Evolutionary conservation across 2,329 filamentous ascomycete species (phyloP).

Genomic region (Penicillium freii): DNA sequence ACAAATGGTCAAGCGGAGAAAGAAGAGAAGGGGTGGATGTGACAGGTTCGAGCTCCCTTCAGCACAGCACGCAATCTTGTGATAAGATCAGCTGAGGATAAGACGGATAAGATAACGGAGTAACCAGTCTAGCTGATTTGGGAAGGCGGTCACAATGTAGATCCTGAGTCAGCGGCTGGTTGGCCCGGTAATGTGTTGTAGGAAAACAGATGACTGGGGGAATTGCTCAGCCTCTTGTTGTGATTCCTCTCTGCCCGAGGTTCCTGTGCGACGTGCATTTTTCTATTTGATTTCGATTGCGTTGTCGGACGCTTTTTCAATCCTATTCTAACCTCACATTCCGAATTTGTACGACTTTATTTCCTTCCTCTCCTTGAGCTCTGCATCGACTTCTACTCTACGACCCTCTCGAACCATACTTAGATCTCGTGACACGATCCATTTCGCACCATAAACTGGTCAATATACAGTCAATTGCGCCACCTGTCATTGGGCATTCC

Average conservation of each 20-base stretch:
- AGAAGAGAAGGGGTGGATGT: not conserved
- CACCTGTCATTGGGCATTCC: constrained; percentile 12
- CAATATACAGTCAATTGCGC: not conserved
- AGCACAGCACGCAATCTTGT: constrained; percentile 7
- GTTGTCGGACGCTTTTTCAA: constrained; percentile 13
- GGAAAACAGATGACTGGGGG: constrained; percentile 41
- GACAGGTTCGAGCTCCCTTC: not conserved
- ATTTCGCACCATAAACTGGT: not conserved
- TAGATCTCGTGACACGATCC: not conserved
- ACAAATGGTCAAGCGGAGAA: not conserved
- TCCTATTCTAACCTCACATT: constrained; percentile 1
- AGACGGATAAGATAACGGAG: constrained; percentile 6
- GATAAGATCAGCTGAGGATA: constrained; percentile 28
- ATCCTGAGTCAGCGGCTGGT: constrained; percentile 32
- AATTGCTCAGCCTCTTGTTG: constrained; percentile 26
- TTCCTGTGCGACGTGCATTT: constrained; percentile 16
- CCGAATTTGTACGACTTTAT: constrained; percentile 13
- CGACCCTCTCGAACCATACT: not conserved
- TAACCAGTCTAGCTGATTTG: not conserved
- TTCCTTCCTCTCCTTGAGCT: constrained; percentile 3
- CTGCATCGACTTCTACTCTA: constrained; percentile 1
- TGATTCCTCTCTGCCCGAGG: constrained; percentile 13
- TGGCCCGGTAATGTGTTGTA: constrained; percentile 42
- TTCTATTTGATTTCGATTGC: constrained; percentile 9
- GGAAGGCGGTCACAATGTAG: constrained; percentile 24